Evolutionary conservation across 2,329 filamentous ascomycete genomes (phyloP).

Genomic region (Neopestalotiopsis sp.): DNA sequence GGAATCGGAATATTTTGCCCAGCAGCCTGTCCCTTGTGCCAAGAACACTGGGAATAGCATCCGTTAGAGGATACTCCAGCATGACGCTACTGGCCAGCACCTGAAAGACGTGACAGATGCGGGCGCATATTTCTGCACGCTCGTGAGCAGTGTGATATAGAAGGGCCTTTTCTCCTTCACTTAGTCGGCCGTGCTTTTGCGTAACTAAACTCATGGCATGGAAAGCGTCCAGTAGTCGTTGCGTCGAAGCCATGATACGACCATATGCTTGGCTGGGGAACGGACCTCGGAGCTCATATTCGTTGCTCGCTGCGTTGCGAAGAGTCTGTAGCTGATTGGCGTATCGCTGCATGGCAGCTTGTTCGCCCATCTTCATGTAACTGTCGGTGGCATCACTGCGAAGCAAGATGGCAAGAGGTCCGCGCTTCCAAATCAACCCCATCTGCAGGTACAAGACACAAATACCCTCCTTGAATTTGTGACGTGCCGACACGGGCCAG

Average conservation of each 20-base stretch:
- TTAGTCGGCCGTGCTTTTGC: slow-evolving; percentile 76
- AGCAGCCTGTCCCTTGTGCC: slow-evolving; percentile 82
- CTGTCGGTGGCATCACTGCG: slow-evolving; percentile 61
- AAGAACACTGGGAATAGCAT: slow-evolving; percentile 84
- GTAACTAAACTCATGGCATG: slow-evolving; percentile 96
- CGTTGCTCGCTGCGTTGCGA: slow-evolving; percentile 74
- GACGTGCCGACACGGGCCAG: slow-evolving; percentile 91
- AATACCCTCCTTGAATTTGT: slow-evolving; percentile 87
- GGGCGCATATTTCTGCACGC: slow-evolving; percentile 79
- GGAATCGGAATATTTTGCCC: slow-evolving; percentile 86
- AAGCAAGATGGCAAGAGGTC: slow-evolving; percentile 78
- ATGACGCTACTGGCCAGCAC: slow-evolving; percentile 94
- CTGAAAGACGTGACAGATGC: slow-evolving; percentile 86
- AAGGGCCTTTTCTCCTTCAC: slow-evolving; percentile 80
- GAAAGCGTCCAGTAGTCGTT: slow-evolving; percentile 88
- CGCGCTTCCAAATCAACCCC: slow-evolving; percentile 94
- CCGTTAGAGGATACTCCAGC: slow-evolving; percentile 90
- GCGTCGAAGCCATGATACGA: slow-evolving; percentile 79
- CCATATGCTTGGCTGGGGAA: slow-evolving; percentile 79
- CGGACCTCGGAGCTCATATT: slow-evolving; percentile 87
- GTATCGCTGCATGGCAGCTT: slow-evolving; percentile 85
- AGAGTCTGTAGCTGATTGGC: slow-evolving; percentile 75
- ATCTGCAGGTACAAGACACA: slow-evolving; percentile 93
- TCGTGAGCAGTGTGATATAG: slow-evolving; percentile 81
- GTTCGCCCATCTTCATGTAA: slow-evolving; percentile 89